Base-by-base conservation (phyloP, 306 rosid genomes). In the Pterocarpus macrocarpus region DNA sequence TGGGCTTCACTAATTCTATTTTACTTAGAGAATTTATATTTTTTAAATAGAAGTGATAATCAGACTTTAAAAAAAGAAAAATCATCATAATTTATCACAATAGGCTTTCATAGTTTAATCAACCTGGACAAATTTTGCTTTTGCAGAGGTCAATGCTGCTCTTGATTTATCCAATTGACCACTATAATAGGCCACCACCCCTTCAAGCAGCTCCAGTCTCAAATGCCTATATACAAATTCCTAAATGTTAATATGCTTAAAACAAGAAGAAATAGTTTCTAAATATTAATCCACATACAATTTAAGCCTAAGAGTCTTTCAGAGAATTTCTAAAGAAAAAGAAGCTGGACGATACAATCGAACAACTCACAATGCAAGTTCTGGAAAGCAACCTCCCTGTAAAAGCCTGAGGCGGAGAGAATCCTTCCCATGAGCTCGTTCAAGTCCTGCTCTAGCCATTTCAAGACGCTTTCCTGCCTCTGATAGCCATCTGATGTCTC, bases 141-240 rank as follows among this genome's bases (percentile, higher is more conserved):
- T 90, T 22, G 99, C 99, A 17, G 92, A 86, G 68, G 82, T 70
- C 83, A 95, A 77, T 59, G 87, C 88, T 77, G 74, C 72, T 68
- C 86, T 88, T 32, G 97, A 83, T 86, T 88, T 90, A 56, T 87
- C 96, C 75, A 89, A 81, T 76, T 85, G 92, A 50, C 94, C 95
- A 73, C 80, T 81, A 62, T 95, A 95, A 86, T 89, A 95, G 11
- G 99, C 98, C 81, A 94, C 97, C 74, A 93, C 97, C 64, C 97
- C 98, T 87, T 95, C 99, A 81, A 95, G 90, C 72, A 95, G 86
- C 88, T 95, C 97, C 52, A 95, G 87, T 82, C 97, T 91, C 87
- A 95, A 89, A 83, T 85, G 87, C 85, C 99, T 95, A 64, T 22
- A 35, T 32, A 66, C 11, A 78, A 67, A 72, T 53, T 72, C 72